Evolutionary conservation across 192 early-diverging fungal species (phyloP).

Genomic region (Entomortierella beljakovae): DNA sequence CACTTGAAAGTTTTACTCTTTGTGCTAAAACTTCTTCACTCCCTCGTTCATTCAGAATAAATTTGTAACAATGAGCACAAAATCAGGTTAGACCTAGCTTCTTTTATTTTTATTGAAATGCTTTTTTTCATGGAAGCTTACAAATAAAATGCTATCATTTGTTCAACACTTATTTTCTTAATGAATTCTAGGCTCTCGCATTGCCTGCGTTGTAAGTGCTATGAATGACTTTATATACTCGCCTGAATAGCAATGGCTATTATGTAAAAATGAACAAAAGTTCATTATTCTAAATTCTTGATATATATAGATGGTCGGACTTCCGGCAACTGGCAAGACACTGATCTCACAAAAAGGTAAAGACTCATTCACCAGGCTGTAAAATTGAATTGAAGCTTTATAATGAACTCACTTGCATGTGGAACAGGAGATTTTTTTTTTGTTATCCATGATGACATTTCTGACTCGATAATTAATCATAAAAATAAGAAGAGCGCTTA

Average conservation of each 20-base stretch:
- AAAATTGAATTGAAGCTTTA: too few relatives aligned
- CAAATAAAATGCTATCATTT: background rate
- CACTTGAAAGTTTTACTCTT: too few relatives aligned
- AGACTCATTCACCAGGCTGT: too few relatives aligned
- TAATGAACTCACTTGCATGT: too few relatives aligned
- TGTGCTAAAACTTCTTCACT: too few relatives aligned
- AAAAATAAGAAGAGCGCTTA: too few relatives aligned
- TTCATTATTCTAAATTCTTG: too few relatives aligned
- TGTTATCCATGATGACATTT: too few relatives aligned
- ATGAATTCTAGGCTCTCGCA: constrained; percentile 49
- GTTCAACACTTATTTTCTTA: background rate
- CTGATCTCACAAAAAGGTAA: constrained; percentile 92
- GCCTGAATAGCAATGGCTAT: background rate
- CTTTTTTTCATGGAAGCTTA: background rate
- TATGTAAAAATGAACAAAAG: too few relatives aligned
- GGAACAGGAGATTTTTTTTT: too few relatives aligned
- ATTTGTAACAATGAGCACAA: constrained; percentile 41
- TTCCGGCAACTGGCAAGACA: constrained; percentile 96
- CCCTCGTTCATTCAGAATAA: too few relatives aligned
- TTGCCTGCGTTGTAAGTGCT: constrained; percentile 61
- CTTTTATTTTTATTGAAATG: background rate
- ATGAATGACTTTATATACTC: background rate
- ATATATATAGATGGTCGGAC: constrained; percentile 93
- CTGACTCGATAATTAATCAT: too few relatives aligned
- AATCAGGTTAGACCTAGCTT: constrained; percentile 16